These are phyloP conservation scores for Entrophospora sp. DNA, from an alignment of 192 early-diverging fungal species.

Conservation along the genomic window DNA sequence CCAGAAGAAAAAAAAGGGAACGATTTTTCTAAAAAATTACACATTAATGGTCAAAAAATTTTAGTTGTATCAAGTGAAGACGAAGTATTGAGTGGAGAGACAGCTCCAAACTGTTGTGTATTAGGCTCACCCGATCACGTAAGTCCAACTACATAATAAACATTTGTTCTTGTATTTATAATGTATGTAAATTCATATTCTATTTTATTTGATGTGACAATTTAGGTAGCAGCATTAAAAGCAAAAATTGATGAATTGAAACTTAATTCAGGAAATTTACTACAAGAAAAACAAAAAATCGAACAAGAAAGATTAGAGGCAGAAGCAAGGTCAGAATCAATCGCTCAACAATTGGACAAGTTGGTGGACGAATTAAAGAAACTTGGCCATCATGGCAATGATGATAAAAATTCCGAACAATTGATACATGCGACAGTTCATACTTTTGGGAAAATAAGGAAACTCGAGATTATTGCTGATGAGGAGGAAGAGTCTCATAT, in stretches of 20 bases:
- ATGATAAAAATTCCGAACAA: neutral
- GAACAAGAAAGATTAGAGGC: slow-evolving; percentile 13
- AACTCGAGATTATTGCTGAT: slow-evolving; percentile 24
- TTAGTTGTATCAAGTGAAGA: slow-evolving; percentile 13
- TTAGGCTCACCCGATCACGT: slow-evolving; percentile 19
- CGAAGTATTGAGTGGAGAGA: slow-evolving; percentile 5
- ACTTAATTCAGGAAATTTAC: neutral
- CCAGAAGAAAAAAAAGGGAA: too few relatives aligned
- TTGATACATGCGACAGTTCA: slow-evolving; percentile 23
- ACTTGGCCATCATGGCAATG: neutral
- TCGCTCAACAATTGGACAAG: slow-evolving; percentile 13
- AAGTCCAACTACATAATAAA: neutral
- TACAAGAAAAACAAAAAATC: neutral
- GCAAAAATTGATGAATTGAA: slow-evolving; percentile 14
- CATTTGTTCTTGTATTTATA: neutral
- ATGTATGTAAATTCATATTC: neutral
- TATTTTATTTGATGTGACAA: neutral
- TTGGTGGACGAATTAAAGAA: slow-evolving; percentile 8
- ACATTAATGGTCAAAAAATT: slow-evolving; percentile 13
- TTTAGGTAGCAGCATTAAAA: slow-evolving; percentile 11
- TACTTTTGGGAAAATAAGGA: slow-evolving; percentile 12
- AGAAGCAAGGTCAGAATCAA: neutral
- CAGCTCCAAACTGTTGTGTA: slow-evolving; percentile 1
- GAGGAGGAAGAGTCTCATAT: slow-evolving; percentile 12
- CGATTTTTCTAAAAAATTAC: slow-evolving; percentile 11